Evolutionary conservation across 2,329 filamentous ascomycete genomes (phyloP).

Genomic region (Diaporthe citrichinensis): DNA sequence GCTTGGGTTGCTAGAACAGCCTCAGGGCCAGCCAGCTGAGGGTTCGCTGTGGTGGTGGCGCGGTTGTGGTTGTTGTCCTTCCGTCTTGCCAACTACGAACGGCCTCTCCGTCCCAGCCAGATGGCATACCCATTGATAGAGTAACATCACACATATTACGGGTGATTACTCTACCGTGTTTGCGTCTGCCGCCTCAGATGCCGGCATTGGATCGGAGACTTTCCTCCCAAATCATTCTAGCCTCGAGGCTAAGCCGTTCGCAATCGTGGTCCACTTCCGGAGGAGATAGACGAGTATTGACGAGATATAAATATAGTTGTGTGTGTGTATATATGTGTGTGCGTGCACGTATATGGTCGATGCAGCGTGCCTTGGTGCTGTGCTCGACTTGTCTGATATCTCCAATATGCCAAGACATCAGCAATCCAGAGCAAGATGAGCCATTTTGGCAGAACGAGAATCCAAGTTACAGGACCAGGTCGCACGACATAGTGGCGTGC

Average conservation of each 20-base stretch:
- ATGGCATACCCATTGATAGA: conserved; percentile 1
- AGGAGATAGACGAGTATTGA: conserved; percentile 5
- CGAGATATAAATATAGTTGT: conserved; percentile 9
- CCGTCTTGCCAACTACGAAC: neutral
- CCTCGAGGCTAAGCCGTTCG: conserved; percentile 25
- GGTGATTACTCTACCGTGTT: conserved; percentile 22
- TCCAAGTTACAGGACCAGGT: neutral
- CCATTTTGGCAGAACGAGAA: conserved; percentile 15
- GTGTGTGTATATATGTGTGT: neutral
- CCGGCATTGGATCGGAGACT: conserved; percentile 31
- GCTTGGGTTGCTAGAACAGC: neutral
- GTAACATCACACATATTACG: conserved; percentile 11
- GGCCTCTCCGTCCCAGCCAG: neutral
- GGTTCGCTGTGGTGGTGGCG: neutral
- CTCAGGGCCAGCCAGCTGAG: neutral
- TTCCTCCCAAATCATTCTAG: conserved; percentile 15
- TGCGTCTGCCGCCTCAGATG: conserved; percentile 25
- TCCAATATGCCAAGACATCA: conserved; percentile 13
- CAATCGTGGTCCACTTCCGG: conserved; percentile 25
- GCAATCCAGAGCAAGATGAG: conserved; percentile 31
- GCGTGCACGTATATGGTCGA: neutral
- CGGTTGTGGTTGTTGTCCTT: neutral
- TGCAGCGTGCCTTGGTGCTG: neutral
- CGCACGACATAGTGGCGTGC: conserved; percentile 11
- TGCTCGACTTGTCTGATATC: neutral